Evolutionary conservation across 139 green algal genomes (phyloP).

Genomic region (Closterium sp.): DNA sequence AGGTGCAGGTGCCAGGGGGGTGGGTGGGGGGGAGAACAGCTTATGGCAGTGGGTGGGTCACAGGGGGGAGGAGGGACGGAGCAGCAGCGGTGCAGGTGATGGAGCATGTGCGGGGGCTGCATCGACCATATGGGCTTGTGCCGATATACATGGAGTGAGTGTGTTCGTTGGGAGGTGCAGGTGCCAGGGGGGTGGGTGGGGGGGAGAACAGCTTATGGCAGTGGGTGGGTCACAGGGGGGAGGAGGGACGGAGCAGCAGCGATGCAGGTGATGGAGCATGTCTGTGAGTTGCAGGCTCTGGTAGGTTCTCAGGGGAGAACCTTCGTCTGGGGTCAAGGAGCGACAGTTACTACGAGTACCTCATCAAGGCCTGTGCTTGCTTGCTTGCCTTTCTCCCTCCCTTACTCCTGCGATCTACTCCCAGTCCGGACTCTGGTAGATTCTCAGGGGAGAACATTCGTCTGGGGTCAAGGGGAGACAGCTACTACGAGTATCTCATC

Average conservation of each 20-base stretch:
- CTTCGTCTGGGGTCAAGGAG: conserved; percentile 62
- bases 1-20: no score
- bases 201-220: no score
- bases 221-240: no score
- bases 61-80: no score
- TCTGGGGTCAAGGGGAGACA: conserved; percentile 70
- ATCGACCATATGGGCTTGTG: conserved; percentile 53
- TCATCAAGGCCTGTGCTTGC: conserved; percentile 62
- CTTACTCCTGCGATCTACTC: neutral
- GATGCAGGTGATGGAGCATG: neutral
- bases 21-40: no score
- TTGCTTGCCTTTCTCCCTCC: conserved; percentile 10
- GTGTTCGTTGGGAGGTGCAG: no score
- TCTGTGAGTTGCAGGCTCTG: no score
- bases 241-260: no score
- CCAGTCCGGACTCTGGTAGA: conserved; percentile 50
- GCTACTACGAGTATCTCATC: conserved; percentile 81
- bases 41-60: no score
- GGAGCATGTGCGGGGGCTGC: neutral
- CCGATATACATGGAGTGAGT: conserved; percentile 59
- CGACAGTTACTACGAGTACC: conserved; percentile 81
- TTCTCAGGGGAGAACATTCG: conserved; percentile 26
- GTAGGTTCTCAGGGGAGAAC: no score
- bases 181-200: no score
- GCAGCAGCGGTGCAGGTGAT: neutral